These are phyloP conservation scores for Aurantiochytrium sp. DNA, from an alignment of 108 stramenopile genomes.

Conservation along the genomic window DNA sequence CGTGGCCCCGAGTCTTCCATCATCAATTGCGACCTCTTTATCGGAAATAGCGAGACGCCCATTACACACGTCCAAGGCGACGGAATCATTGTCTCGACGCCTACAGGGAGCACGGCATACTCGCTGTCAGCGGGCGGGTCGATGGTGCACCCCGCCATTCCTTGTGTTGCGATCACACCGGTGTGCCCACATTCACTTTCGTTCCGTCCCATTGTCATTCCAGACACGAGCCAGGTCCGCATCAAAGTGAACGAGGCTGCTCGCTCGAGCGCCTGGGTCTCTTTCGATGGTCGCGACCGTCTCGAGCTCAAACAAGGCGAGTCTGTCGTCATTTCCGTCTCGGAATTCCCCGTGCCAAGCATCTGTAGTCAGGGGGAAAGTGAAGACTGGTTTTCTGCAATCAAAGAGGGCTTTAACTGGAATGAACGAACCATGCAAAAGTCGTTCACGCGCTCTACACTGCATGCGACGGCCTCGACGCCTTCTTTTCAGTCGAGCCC, in stretches of 20 bases:
- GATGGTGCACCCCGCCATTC: constrained; percentile 92
- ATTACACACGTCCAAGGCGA: constrained; percentile 92
- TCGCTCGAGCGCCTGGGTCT: constrained; percentile 71
- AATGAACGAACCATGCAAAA: background rate
- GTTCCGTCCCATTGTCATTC: constrained; percentile 88
- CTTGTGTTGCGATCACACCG: constrained; percentile 84
- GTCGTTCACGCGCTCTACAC: background rate
- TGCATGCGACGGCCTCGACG: background rate
- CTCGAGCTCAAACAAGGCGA: constrained; percentile 75
- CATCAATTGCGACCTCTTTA: constrained; percentile 72
- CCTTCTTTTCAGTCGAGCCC: background rate
- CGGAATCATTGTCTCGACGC: constrained; percentile 87
- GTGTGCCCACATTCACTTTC: constrained; percentile 91
- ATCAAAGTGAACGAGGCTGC: constrained; percentile 76
- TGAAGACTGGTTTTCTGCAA: constrained; percentile 45
- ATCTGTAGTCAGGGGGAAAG: constrained; percentile 24
- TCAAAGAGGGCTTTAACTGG: constrained; percentile 22
- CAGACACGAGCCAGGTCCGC: constrained; percentile 75
- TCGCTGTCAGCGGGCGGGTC: constrained; percentile 88
- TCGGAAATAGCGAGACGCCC: constrained; percentile 32
- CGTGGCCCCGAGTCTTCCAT: constrained; percentile 74
- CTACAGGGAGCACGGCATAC: constrained; percentile 92
- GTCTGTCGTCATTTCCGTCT: constrained; percentile 74
- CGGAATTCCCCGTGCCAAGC: constrained; percentile 73
- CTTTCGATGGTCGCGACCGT: constrained; percentile 87